phyloP scores from a whole-genome alignment of 129 eudicot genomes.

The Chrysanthemum makinoi region DNA sequence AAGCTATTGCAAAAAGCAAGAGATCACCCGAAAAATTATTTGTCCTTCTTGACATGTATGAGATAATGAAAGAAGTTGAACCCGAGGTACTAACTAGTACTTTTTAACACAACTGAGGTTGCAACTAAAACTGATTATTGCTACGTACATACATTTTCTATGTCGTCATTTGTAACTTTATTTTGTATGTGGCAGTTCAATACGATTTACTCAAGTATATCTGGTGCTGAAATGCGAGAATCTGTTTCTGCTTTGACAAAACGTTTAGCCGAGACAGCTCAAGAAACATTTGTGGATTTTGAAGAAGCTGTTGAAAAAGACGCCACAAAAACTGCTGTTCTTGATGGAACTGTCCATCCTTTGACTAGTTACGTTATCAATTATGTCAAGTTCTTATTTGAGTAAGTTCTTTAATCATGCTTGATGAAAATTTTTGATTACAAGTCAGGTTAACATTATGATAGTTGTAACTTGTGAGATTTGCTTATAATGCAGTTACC shows the following conservation, averaged over 20 bases:
- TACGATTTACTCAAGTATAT: slow-evolving; percentile 55
- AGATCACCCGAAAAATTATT: slow-evolving; percentile 90
- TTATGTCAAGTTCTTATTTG: slow-evolving; percentile 89
- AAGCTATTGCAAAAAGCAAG: slow-evolving; percentile 86
- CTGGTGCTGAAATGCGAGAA: slow-evolving; percentile 75
- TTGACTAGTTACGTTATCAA: slow-evolving; percentile 92
- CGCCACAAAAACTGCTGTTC: slow-evolving; percentile 84
- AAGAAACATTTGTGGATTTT: slow-evolving; percentile 82
- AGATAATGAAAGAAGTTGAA: slow-evolving; percentile 87
- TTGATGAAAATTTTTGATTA: no score
- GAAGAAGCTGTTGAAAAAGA: slow-evolving; percentile 95
- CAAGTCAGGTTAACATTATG: no score
- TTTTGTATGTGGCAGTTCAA: slow-evolving; percentile 45
- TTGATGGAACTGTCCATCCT: slow-evolving; percentile 97
- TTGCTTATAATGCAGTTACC: slow-evolving; percentile 47
- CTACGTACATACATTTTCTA: no score
- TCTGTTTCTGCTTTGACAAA: slow-evolving; percentile 54
- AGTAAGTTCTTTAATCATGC: slow-evolving; percentile 55
- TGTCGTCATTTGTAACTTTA: no score
- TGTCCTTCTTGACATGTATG: slow-evolving; percentile 96
- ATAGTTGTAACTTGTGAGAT: neutral
- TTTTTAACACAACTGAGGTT: neutral
- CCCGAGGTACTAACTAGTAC: slow-evolving; percentile 74
- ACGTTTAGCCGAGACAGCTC: slow-evolving; percentile 83
- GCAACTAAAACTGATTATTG: no score